Percentiles rank a stretch among this genome's conserved stretches.
phyloP scores from a whole-genome alignment of 306 rosid genomes.

The Castanea mollissima region DNA sequence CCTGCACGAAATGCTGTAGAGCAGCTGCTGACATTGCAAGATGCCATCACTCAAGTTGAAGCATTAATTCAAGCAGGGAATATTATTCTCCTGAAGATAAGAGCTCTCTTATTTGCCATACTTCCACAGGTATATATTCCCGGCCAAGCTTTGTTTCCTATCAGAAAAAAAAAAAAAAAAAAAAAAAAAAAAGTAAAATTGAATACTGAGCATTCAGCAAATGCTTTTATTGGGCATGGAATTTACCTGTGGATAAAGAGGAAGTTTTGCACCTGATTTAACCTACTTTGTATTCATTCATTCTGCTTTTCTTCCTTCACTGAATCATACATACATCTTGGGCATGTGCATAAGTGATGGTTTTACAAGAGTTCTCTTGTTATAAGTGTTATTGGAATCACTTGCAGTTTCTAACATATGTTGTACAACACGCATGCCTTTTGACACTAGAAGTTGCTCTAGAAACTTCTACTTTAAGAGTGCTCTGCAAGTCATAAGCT shows the following conservation, averaged over 20 bases:
- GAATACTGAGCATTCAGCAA: not conserved
- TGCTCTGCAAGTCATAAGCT: not conserved
- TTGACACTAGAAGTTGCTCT: not conserved
- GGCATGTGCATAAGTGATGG: not conserved
- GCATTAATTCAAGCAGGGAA: conserved; percentile 74
- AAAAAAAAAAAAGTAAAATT: not conserved
- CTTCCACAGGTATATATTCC: conserved; percentile 71
- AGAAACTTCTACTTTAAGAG: not conserved
- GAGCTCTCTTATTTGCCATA: conserved; percentile 84
- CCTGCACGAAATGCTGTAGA: conserved; percentile 80
- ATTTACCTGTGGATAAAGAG: not conserved
- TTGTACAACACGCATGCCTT: not conserved
- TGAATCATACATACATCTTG: not conserved
- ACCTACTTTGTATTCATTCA: not conserved
- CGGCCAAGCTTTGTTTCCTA: conserved; percentile 7
- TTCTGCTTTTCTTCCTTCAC: not conserved
- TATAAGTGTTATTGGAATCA: not conserved
- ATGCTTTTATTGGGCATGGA: not conserved
- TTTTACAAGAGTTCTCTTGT: not conserved
- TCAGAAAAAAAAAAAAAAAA: not conserved
- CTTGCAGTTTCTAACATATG: not conserved
- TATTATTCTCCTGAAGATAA: conserved; percentile 74
- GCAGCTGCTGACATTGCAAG: conserved; percentile 81
- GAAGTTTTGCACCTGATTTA: not conserved
- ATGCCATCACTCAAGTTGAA: conserved; percentile 75